These are phyloP conservation scores for Penicillium lividum DNA, from an alignment of 495 filamentous ascomycete genomes.

Conservation along the genomic window DNA sequence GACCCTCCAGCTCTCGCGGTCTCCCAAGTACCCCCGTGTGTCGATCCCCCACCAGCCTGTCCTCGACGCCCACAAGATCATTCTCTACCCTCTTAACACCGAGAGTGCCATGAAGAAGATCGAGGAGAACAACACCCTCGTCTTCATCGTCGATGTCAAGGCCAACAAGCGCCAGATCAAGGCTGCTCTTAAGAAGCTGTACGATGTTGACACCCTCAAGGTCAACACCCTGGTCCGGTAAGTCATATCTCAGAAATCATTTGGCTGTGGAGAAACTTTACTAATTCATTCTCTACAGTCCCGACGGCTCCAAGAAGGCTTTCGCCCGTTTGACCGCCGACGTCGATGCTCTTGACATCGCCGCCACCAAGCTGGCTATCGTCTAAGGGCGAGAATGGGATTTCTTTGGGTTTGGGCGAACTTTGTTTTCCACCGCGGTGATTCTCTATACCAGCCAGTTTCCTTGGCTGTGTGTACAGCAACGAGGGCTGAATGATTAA, in stretches of 20 bases:
- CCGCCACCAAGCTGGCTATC: slow-evolving; percentile 96
- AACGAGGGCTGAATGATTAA: slow-evolving; percentile 49
- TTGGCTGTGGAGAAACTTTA: background rate
- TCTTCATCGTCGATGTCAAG: slow-evolving; percentile 98
- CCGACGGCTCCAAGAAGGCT: slow-evolving; percentile 98
- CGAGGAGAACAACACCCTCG: slow-evolving; percentile 99
- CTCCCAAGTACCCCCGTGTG: slow-evolving; percentile 96
- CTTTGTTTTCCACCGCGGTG: slow-evolving; percentile 47
- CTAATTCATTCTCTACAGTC: slow-evolving; percentile 50
- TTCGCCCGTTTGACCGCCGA: slow-evolving; percentile 92
- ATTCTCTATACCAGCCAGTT: slow-evolving; percentile 47
- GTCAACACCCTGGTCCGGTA: slow-evolving; percentile 98
- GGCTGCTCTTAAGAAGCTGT: slow-evolving; percentile 96
- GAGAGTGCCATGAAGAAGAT: slow-evolving; percentile 99
- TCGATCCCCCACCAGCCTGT: slow-evolving; percentile 85
- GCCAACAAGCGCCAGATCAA: slow-evolving; percentile 99
- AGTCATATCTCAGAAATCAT: background rate
- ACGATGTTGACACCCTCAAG: slow-evolving; percentile 97
- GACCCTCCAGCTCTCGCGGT: slow-evolving; percentile 86
- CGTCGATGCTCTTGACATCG: slow-evolving; percentile 98
- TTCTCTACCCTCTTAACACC: slow-evolving; percentile 87
- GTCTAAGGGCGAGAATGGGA: slow-evolving; percentile 63
- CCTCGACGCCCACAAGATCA: slow-evolving; percentile 90
- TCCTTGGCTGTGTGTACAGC: slow-evolving; percentile 37
- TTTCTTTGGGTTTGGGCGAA: slow-evolving; percentile 47